Percentiles rank a stretch among this genome's conserved stretches.
Evolutionary conservation across 257 asterid species (phyloP).

Genomic region (Haberlea rhodopensis): DNA sequence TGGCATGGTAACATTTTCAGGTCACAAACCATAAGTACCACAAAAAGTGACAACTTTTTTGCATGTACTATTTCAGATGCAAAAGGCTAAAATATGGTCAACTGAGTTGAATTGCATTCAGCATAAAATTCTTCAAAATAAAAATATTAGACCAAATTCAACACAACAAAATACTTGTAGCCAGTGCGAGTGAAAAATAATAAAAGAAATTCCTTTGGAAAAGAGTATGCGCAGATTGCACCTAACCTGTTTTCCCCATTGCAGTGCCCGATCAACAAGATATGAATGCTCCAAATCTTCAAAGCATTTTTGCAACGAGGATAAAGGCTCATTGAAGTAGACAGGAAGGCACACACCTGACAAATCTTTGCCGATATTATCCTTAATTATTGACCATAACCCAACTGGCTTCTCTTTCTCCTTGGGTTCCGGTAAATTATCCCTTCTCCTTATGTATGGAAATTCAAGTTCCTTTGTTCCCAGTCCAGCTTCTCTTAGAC

Average conservation of each 20-base stretch:
- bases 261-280: slow-evolving; percentile 85
- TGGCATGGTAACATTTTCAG: slow-evolving; percentile 13
- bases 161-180: slow-evolving; percentile 12
- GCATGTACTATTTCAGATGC: background rate
- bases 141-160: slow-evolving; percentile 19
- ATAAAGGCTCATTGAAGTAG: slow-evolving; percentile 95
- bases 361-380: slow-evolving; percentile 96
- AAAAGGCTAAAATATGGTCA: too few relatives aligned
- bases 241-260: slow-evolving; percentile 93
- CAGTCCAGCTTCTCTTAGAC: slow-evolving; percentile 44
- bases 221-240: slow-evolving; percentile 22
- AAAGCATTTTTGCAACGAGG: slow-evolving; percentile 94
- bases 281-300: slow-evolving; percentile 95
- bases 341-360: slow-evolving; percentile 99
- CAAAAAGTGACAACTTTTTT: slow-evolving; percentile 1
- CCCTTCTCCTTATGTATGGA: slow-evolving; percentile 78
- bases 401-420: slow-evolving; percentile 97
- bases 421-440: slow-evolving; percentile 84
- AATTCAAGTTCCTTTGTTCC: slow-evolving; percentile 59
- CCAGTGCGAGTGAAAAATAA: slow-evolving; percentile 17
- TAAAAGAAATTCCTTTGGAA: slow-evolving; percentile 16
- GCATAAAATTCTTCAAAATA: too few relatives aligned
- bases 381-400: slow-evolving; percentile 96
- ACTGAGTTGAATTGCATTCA: too few relatives aligned
- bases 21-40: too few relatives aligned